phyloP scores from a whole-genome alignment of 2,329 filamentous ascomycete genomes.

The Talaromyces sp. region DNA sequence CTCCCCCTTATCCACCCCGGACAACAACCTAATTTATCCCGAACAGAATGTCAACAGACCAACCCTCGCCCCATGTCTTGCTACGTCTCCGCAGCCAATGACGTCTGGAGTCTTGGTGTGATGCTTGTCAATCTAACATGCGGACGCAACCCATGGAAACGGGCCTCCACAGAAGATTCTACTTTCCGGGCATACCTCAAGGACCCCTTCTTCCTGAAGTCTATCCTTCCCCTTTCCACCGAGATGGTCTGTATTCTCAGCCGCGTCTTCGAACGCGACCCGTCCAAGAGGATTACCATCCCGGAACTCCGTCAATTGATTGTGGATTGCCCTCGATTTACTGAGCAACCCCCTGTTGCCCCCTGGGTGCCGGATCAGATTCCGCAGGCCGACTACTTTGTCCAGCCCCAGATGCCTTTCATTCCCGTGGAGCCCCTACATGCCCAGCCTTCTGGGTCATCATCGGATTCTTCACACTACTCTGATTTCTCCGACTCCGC shows the following conservation, averaged over 20 bases:
- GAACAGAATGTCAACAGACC: constrained; percentile 83
- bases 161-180: constrained; percentile 88
- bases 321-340: constrained; percentile 74
- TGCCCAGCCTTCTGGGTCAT: constrained; percentile 41
- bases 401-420: constrained; percentile 40
- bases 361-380: constrained; percentile 42
- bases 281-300: constrained; percentile 78
- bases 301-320: constrained; percentile 78
- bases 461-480: constrained; percentile 38
- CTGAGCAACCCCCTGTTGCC: constrained; percentile 43
- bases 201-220: constrained; percentile 84
- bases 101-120: constrained; percentile 97
- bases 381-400: constrained; percentile 37
- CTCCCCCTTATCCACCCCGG: background rate
- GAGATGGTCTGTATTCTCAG: constrained; percentile 87
- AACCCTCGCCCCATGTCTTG: constrained; percentile 69
- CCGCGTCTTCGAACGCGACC: constrained; percentile 84
- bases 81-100: constrained; percentile 92
- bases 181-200: constrained; percentile 90
- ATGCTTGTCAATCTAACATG: constrained; percentile 97
- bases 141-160: constrained; percentile 98
- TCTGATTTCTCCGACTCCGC: constrained; percentile 43
- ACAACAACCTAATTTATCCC: constrained; percentile 22
- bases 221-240: constrained; percentile 86
- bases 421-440: constrained; percentile 38